Percentiles rank a stretch among this genome's conserved stretches.
Evolutionary conservation across 2,329 filamentous ascomycete genomes (phyloP).

Genomic region (Exophiala calicioides): DNA sequence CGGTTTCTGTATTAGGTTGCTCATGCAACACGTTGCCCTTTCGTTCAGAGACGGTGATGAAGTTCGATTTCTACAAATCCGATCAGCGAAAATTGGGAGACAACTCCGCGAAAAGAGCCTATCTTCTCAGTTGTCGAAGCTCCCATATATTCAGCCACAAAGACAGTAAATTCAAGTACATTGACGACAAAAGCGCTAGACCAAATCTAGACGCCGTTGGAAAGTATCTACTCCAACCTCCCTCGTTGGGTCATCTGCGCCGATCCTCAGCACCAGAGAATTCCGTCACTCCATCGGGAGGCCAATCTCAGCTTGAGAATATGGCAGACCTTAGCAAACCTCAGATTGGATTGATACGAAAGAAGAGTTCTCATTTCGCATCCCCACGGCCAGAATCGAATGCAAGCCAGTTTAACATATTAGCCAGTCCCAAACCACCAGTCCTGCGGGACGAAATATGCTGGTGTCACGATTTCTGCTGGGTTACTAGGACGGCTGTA

Average conservation of each 20-base stretch:
- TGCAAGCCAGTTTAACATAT: slow-evolving; percentile 1
- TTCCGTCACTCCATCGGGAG: neutral
- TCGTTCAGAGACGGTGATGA: neutral
- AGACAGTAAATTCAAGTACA: slow-evolving; percentile 11
- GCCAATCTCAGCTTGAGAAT: slow-evolving; percentile 1
- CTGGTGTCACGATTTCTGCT: slow-evolving; percentile 12
- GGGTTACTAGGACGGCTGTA: slow-evolving; percentile 1
- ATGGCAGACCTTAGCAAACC: neutral
- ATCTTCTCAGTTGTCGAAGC: slow-evolving; percentile 8
- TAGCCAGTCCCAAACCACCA: slow-evolving; percentile 4
- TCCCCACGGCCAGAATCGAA: slow-evolving; percentile 1
- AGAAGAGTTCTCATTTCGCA: slow-evolving; percentile 2
- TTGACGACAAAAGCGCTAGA: slow-evolving; percentile 4
- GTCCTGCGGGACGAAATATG: slow-evolving; percentile 9
- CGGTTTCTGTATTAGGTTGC: slow-evolving; percentile 4
- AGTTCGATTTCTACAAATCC: slow-evolving; percentile 9
- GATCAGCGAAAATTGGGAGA: slow-evolving; percentile 8
- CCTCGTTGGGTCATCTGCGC: slow-evolving; percentile 6
- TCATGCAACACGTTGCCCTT: slow-evolving; percentile 6
- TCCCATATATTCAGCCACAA: slow-evolving; percentile 7
- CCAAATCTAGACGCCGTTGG: neutral
- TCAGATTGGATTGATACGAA: neutral
- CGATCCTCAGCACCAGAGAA: slow-evolving; percentile 10
- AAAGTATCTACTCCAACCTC: slow-evolving; percentile 3
- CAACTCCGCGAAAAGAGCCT: slow-evolving; percentile 7